A percentile compares a stretch with the other conserved stretches of the same genome.
phyloP scores from a whole-genome alignment of 768 basidiomycete genomes.

The Boletus vinaceobasis region DNA sequence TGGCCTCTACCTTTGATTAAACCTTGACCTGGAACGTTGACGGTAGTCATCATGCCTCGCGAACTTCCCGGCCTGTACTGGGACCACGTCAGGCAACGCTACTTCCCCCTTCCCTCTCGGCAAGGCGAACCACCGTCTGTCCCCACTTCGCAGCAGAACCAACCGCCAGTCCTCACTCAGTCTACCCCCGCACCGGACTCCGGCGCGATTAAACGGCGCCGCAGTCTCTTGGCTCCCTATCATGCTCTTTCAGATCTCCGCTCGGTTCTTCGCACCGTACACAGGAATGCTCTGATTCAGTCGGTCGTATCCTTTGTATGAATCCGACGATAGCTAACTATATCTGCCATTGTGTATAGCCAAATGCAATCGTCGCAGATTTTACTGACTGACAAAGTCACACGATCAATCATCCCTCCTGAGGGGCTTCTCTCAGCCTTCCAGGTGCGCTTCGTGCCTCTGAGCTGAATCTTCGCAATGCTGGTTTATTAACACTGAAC shows the following conservation, averaged over 20 bases:
- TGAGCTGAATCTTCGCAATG: background rate
- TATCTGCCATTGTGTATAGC: constrained; percentile 25
- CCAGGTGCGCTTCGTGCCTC: constrained; percentile 34
- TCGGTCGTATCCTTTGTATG: constrained; percentile 7
- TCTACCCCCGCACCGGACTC: too few species aligned
- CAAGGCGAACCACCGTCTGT: background rate
- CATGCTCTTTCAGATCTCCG: constrained; percentile 15
- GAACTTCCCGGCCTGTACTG: constrained; percentile 57
- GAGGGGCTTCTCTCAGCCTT: constrained; percentile 45
- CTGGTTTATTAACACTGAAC: background rate
- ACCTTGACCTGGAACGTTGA: background rate
- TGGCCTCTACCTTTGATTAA: background rate
- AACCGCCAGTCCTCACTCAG: background rate
- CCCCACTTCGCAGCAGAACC: background rate
- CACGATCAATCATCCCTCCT: constrained; percentile 22
- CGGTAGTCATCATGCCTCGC: constrained; percentile 38
- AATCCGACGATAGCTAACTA: background rate
- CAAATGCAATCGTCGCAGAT: constrained; percentile 41
- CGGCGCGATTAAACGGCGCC: background rate
- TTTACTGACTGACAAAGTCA: constrained; percentile 34
- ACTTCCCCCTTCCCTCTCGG: constrained; percentile 43
- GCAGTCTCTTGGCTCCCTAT: background rate
- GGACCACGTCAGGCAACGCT: constrained; percentile 49
- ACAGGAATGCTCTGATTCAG: constrained; percentile 28
- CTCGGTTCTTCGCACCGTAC: constrained; percentile 11